Conservation (phyloP, 1,284 basidiomycete genomes). For the Neonothopanus nambi region DNA sequence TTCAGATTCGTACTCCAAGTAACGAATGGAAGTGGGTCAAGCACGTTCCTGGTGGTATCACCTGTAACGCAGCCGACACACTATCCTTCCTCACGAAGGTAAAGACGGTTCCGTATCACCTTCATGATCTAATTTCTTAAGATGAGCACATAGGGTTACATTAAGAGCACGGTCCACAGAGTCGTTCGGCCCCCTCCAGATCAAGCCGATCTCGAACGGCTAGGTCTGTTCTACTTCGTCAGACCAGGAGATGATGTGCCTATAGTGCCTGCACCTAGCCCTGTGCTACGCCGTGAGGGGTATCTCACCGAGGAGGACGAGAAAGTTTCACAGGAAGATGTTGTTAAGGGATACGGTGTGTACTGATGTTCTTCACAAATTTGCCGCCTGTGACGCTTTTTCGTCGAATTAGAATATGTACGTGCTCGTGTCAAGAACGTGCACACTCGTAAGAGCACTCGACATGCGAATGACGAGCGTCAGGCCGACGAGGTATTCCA, state of each 20-base stretch:
- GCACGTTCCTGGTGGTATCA: constrained; percentile 26
- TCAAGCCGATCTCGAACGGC: constrained; percentile 32
- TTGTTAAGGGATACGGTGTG: constrained; percentile 18
- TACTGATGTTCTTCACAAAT: not conserved
- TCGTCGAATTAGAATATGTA: constrained; percentile 16
- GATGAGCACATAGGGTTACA: constrained; percentile 20
- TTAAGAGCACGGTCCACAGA: constrained; percentile 49
- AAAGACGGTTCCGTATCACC: not conserved
- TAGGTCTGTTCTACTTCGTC: constrained; percentile 27
- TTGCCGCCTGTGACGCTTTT: not conserved
- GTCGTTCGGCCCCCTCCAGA: constrained; percentile 51
- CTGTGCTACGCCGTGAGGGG: constrained; percentile 27
- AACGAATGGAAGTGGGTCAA: constrained; percentile 31
- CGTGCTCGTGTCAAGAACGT: constrained; percentile 21
- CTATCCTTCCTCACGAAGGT: constrained; percentile 23
- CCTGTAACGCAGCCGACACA: constrained; percentile 25
- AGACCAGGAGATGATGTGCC: constrained; percentile 24
- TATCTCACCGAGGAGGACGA: constrained; percentile 20
- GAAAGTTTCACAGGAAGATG: constrained; percentile 9
- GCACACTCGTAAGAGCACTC: constrained; percentile 16
- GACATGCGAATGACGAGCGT: constrained; percentile 7
- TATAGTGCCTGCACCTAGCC: constrained; percentile 24
- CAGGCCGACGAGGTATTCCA: constrained; percentile 14
- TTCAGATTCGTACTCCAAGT: constrained; percentile 27
- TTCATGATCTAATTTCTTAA: not conserved